A percentile compares a stretch with the other conserved stretches of the same genome.
phyloP scores from a whole-genome alignment of 2,329 filamentous ascomycete species.

The Fusarium lyarnte region DNA sequence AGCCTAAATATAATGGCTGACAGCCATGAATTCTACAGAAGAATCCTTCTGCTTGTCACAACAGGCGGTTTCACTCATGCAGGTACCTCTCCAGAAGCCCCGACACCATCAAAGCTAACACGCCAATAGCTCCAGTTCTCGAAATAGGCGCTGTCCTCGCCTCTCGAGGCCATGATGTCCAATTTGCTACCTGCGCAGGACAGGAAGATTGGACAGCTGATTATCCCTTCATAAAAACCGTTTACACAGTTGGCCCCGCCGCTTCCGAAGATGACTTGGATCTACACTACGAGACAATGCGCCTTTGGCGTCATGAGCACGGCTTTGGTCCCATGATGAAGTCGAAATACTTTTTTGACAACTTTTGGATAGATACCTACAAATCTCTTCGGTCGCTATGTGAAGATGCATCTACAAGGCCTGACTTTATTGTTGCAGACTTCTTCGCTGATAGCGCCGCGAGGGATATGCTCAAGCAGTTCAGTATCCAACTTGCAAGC shows the following conservation, averaged over 20 bases:
- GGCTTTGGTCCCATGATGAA: constrained; percentile 46
- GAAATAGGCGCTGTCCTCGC: constrained; percentile 49
- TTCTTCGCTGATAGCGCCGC: constrained; percentile 55
- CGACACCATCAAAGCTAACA: too few relatives aligned
- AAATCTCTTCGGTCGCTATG: constrained; percentile 28
- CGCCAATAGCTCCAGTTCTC: constrained; percentile 46
- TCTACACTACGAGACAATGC: constrained; percentile 50
- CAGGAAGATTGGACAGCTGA: constrained; percentile 48
- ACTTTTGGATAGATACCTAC: constrained; percentile 48
- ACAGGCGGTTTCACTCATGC: constrained; percentile 52
- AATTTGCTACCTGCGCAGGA: constrained; percentile 51
- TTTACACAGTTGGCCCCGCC: constrained; percentile 47
- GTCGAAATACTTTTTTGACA: constrained; percentile 52
- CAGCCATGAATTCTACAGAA: constrained; percentile 14
- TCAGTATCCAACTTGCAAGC: constrained; percentile 50
- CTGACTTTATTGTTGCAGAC: constrained; percentile 54
- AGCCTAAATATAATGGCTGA: constrained; percentile 24
- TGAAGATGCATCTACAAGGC: constrained; percentile 37
- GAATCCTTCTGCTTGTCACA: constrained; percentile 48
- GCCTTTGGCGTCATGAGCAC: constrained; percentile 45
- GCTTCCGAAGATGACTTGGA: constrained; percentile 43
- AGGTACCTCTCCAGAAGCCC: constrained; percentile 18
- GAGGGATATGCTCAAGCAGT: constrained; percentile 52
- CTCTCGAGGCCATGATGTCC: constrained; percentile 48
- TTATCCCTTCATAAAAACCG: constrained; percentile 45